These are phyloP conservation scores for Beta macrorhiza DNA, from an alignment of 179 eudicot genomes.

Conservation along the genomic window DNA sequence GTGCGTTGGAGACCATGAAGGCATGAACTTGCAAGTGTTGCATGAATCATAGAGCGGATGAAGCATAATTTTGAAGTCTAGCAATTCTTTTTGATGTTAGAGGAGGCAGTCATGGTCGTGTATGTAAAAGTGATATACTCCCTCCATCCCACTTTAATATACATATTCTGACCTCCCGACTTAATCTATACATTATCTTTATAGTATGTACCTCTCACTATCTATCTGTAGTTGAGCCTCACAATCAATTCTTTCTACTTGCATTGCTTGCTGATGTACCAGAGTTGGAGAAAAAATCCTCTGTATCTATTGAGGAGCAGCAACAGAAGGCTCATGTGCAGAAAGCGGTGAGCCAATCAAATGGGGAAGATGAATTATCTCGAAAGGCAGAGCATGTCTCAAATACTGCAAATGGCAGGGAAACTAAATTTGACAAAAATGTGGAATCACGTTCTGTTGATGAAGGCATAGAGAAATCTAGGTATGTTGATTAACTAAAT, in stretches of 20 bases:
- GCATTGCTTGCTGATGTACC: slow-evolving; percentile 21
- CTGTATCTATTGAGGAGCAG: slow-evolving; percentile 31
- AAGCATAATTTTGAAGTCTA: neutral
- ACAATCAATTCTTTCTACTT: slow-evolving; percentile 1
- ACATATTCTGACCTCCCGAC: too few species aligned
- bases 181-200: too few species aligned
- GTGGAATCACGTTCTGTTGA: slow-evolving; percentile 29
- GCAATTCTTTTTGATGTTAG: neutral
- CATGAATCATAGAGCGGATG: too few species aligned
- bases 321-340: slow-evolving; percentile 36
- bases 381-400: slow-evolving; percentile 30
- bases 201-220: too few species aligned
- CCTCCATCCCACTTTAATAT: too few species aligned
- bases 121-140: neutral
- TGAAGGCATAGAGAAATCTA: slow-evolving; percentile 45
- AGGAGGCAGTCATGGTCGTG: neutral
- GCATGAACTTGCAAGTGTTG: too few species aligned
- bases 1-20: too few species aligned
- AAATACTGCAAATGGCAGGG: slow-evolving; percentile 42
- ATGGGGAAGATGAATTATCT: slow-evolving; percentile 46
- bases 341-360: slow-evolving; percentile 30
- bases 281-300: slow-evolving; percentile 40
- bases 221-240: too few species aligned
- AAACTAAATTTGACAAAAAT: slow-evolving; percentile 34
- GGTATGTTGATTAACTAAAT: slow-evolving; percentile 40